Evolutionary conservation across 2,329 filamentous ascomycete genomes (phyloP).

Genomic region (Pezicula carpinea): DNA sequence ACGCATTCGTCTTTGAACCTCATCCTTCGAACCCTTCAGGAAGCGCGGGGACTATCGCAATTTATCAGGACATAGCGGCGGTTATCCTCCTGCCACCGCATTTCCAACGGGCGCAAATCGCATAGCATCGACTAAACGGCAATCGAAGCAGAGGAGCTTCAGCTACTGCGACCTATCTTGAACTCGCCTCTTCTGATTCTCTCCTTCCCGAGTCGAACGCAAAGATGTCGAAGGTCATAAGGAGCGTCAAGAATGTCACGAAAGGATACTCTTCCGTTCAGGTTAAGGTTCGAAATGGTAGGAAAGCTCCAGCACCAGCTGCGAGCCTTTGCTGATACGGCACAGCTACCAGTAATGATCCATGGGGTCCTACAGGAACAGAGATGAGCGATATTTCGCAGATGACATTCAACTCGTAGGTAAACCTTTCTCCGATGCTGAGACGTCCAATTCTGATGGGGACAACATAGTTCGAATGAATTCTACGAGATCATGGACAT

Average conservation of each 20-base stretch:
- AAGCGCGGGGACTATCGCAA: constrained; percentile 12
- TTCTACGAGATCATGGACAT: constrained; percentile 99
- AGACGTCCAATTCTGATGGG: neutral
- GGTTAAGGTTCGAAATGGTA: constrained; percentile 98
- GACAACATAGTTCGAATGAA: constrained; percentile 65
- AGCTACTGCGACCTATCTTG: constrained; percentile 3
- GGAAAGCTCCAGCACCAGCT: constrained; percentile 31
- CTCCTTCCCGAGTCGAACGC: constrained; percentile 9
- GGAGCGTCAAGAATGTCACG: constrained; percentile 98
- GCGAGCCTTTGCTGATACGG: constrained; percentile 24
- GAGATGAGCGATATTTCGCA: constrained; percentile 99
- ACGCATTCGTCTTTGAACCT: neutral
- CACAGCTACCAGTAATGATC: constrained; percentile 93
- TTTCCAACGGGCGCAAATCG: constrained; percentile 5
- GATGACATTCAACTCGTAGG: constrained; percentile 95
- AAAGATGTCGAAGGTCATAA: constrained; percentile 92
- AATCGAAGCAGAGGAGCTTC: constrained; percentile 4
- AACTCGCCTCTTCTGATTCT: neutral
- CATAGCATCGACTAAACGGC: neutral
- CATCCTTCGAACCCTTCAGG: neutral
- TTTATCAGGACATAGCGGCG: constrained; percentile 4
- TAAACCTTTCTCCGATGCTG: constrained; percentile 11
- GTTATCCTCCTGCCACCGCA: constrained; percentile 7
- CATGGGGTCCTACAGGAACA: constrained; percentile 95
- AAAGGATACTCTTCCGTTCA: constrained; percentile 96